Conservation (phyloP, 805 yeast species). For the Cyberlindnera galapagoensis region DNA sequence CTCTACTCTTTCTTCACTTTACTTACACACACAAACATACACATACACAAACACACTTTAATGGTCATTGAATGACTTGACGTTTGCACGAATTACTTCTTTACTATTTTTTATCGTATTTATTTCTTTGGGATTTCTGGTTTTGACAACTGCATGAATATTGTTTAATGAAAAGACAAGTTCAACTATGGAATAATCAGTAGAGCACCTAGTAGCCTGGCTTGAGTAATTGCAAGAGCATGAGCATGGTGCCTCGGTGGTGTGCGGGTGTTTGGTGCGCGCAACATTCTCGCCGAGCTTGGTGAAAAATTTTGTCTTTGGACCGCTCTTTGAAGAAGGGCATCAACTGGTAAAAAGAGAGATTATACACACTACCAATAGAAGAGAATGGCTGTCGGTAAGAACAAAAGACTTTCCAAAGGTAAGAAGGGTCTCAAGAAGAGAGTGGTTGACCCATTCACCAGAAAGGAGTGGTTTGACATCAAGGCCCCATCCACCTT, state of each 20-base stretch:
- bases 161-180: conserved; percentile 37
- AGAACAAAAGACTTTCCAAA: conserved; percentile 78
- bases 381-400: conserved; percentile 71
- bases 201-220: too few species aligned
- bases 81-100: conserved; percentile 6
- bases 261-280: not conserved
- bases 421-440: conserved; percentile 98
- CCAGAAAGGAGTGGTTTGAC: conserved; percentile 98
- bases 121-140: conserved; percentile 14
- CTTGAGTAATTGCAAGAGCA: too few species aligned
- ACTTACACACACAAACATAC: conserved; percentile 9
- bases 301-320: not conserved
- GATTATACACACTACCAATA: too few species aligned
- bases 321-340: not conserved
- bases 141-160: conserved; percentile 26
- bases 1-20: conserved; percentile 12
- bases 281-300: not conserved
- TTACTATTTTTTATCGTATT: conserved; percentile 17
- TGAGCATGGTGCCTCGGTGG: not conserved
- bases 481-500: conserved; percentile 98
- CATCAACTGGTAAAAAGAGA: too few species aligned
- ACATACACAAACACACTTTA: conserved; percentile 14
- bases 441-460: conserved; percentile 99
- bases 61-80: conserved; percentile 27
- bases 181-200: too few species aligned